Percentiles rank a stretch among this genome's conserved stretches.
Conservation (phyloP, 495 filamentous ascomycete genomes). For the Aspergillus hancockii region DNA sequence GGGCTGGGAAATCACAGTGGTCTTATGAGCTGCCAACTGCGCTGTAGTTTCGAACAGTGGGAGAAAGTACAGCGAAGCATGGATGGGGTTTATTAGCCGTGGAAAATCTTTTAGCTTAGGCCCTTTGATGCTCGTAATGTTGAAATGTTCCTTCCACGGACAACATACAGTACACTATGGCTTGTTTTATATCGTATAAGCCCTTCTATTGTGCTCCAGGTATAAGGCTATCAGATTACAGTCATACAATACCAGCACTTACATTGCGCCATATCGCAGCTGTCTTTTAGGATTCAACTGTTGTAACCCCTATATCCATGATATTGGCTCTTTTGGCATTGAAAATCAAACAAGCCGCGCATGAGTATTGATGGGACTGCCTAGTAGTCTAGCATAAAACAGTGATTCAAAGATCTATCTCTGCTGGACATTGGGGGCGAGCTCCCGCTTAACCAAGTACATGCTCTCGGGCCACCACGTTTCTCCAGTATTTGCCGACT, state of each 20-base stretch:
- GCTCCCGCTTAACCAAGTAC: conserved; percentile 24
- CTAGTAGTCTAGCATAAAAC: neutral
- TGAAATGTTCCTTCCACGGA: neutral
- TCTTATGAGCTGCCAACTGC: conserved; percentile 28
- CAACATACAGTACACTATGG: too few relatives aligned
- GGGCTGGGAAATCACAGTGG: conserved; percentile 30
- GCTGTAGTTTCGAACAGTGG: conserved; percentile 7
- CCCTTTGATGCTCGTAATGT: neutral
- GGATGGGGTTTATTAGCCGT: neutral
- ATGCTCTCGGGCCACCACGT: conserved; percentile 37
- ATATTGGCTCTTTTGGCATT: too few relatives aligned
- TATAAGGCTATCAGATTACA: too few relatives aligned
- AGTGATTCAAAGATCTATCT: too few relatives aligned
- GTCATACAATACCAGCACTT: too few relatives aligned
- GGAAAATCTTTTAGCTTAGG: neutral
- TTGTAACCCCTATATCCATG: too few relatives aligned
- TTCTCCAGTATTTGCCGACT: conserved; percentile 15
- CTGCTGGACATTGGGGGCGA: conserved; percentile 5
- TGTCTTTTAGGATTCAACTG: too few relatives aligned
- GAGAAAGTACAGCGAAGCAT: neutral
- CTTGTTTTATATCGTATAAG: too few relatives aligned
- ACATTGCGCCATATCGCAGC: too few relatives aligned
- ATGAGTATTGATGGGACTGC: too few relatives aligned
- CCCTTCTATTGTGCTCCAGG: too few relatives aligned
- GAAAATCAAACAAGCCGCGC: neutral